Conservation (phyloP, 2,329 filamentous ascomycete species). For the Ophiocordyceps unilateralis region DNA sequence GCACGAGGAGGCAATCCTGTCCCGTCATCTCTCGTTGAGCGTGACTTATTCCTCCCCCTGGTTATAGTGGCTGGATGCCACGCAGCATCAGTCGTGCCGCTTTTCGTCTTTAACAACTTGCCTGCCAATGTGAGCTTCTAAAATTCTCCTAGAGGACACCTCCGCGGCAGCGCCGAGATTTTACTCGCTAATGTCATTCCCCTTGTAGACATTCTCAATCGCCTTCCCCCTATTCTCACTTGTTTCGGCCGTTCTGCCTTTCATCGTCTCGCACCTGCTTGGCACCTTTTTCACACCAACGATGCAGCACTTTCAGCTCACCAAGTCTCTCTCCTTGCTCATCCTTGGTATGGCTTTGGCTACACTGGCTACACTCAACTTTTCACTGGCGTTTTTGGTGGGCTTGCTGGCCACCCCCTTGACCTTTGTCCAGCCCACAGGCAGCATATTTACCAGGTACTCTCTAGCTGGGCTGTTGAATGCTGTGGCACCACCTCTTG, state of each 20-base stretch:
- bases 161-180: background rate
- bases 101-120: slow-evolving; percentile 73
- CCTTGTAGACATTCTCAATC: slow-evolving; percentile 34
- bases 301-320: slow-evolving; percentile 55
- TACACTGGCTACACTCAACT: slow-evolving; percentile 87
- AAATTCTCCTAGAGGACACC: background rate
- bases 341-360: slow-evolving; percentile 83
- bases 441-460: slow-evolving; percentile 19
- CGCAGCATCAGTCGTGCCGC: slow-evolving; percentile 59
- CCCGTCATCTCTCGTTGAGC: slow-evolving; percentile 20
- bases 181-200: slow-evolving; percentile 1
- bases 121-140: slow-evolving; percentile 38
- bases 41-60: slow-evolving; percentile 56
- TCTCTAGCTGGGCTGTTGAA: slow-evolving; percentile 35
- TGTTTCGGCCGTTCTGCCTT: slow-evolving; percentile 38
- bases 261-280: slow-evolving; percentile 37
- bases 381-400: slow-evolving; percentile 73
- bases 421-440: slow-evolving; percentile 47
- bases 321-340: slow-evolving; percentile 85
- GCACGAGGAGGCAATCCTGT: background rate
- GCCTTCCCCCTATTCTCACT: slow-evolving; percentile 41
- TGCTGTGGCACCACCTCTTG: slow-evolving; percentile 42
- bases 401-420: slow-evolving; percentile 66
- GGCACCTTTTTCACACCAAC: slow-evolving; percentile 34
- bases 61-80: slow-evolving; percentile 57